Evolutionary conservation across 495 filamentous ascomycete species (phyloP).

Genomic region (Chaetomidium leptoderma): DNA sequence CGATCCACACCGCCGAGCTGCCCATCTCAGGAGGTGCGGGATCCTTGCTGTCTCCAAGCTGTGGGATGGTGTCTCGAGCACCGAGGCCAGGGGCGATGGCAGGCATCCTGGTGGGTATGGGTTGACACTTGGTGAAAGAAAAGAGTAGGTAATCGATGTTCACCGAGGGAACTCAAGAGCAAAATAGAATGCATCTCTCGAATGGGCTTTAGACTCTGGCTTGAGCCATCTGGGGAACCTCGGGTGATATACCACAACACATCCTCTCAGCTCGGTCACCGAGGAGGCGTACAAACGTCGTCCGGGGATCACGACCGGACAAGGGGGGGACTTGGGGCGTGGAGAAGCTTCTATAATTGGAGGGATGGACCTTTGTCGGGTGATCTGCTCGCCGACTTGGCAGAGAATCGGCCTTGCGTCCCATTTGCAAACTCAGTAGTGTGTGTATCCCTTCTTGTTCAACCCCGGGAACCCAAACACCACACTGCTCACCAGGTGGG

Average conservation of each 20-base stretch:
- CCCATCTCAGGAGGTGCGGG: background rate
- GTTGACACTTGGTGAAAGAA: too few relatives aligned
- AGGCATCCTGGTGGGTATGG: background rate
- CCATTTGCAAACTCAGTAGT: too few relatives aligned
- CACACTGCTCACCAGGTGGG: too few relatives aligned
- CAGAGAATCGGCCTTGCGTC: too few relatives aligned
- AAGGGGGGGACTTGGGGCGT: background rate
- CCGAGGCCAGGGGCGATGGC: background rate
- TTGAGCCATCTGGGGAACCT: background rate
- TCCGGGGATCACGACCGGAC: background rate
- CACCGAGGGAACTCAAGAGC: background rate
- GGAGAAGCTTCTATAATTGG: conserved; percentile 5
- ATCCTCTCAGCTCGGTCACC: background rate
- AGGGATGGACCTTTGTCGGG: background rate
- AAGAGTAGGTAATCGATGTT: background rate
- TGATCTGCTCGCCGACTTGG: background rate
- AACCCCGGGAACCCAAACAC: too few relatives aligned
- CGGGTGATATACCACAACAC: background rate
- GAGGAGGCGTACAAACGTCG: background rate
- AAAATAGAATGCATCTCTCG: background rate
- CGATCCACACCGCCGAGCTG: conserved; percentile 29
- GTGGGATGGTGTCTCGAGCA: background rate
- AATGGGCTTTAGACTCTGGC: background rate
- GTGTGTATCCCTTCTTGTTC: too few relatives aligned
- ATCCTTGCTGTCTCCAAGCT: background rate